Base-by-base conservation (phyloP, 208 protist genomes). In the Acanthamoeba castellanii region DNA sequence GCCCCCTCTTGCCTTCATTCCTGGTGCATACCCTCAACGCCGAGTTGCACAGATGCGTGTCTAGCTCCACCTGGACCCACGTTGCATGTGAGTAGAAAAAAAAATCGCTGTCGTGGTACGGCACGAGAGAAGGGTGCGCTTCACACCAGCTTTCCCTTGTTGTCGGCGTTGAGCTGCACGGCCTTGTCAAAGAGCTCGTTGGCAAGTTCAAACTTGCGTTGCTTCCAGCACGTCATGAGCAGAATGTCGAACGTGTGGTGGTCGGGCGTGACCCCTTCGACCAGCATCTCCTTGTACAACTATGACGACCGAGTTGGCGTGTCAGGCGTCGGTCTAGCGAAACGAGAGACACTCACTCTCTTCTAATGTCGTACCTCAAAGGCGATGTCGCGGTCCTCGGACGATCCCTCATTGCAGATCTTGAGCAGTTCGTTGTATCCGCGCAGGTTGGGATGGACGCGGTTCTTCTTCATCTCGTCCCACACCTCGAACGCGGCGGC, bases 31-130 rank as follows among this genome's bases (percentile, higher is more conserved):
- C 87, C 18, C 87, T 59, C 87, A 92, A 34, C 37, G 66, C 87
- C 59, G 87, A 72, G 87, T 92, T 92, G 87, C 87, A 92, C 64
- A 92, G 34, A n/a, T 92, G 87, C 37, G 87, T 92, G 45, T 92
- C 87, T 6, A 92, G 27, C 37, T 70, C n/a, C 34, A 92, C 59
- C 82, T 89, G 25, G 22, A 34, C 50, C 50, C 16, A 55, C 50
- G 13, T n/a, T 9, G 18, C n/a, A 14, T 8, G 32, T 34, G 42
- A 52, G 42, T 47, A 47, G 7, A 47, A 3, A 0, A 47, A 11
- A 3, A 47, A 47, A 81, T 37, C 1, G 11, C 72, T 47, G 7
- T 47, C 5, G 42, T 13, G 42, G 42, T 47, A 11, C 42, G 42
- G 42, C 42, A 47, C 42, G 42, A 47, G 7, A 59, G 55, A 57